These are phyloP conservation scores for Ceratocystiopsis brevicomis DNA, from an alignment of 2,329 filamentous ascomycete genomes.

Conservation along the genomic window DNA sequence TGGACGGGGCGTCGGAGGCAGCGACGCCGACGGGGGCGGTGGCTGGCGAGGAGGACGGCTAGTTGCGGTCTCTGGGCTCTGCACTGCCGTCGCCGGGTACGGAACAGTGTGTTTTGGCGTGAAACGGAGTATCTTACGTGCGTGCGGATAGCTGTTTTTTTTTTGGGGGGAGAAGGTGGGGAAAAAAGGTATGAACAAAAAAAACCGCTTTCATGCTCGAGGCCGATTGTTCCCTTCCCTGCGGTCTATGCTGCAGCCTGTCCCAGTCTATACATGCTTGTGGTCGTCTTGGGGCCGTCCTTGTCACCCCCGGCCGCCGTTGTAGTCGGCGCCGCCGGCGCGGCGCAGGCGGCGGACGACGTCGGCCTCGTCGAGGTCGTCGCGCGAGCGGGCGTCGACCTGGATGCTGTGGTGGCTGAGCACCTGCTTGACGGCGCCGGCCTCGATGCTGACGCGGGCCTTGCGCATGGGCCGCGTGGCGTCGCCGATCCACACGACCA, in stretches of 20 bases:
- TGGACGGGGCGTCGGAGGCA: not conserved
- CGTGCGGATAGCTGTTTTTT: too few species aligned
- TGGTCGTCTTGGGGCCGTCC: not conserved
- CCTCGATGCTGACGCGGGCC: conserved; percentile 48
- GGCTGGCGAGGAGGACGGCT: not conserved
- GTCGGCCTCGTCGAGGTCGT: conserved; percentile 40
- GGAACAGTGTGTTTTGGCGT: too few species aligned
- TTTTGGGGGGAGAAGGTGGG: too few species aligned
- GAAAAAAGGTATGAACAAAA: too few species aligned
- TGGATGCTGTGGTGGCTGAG: conserved; percentile 47
- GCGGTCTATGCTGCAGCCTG: too few species aligned
- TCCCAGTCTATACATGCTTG: too few species aligned
- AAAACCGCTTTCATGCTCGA: too few species aligned
- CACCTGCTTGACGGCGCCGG: conserved; percentile 43
- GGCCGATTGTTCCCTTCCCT: too few species aligned
- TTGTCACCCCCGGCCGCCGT: conserved; percentile 37
- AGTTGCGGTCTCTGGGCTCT: too few species aligned
- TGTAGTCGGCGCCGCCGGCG: conserved; percentile 53
- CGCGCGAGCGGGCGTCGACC: conserved; percentile 39
- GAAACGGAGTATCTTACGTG: too few species aligned
- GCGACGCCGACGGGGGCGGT: not conserved
- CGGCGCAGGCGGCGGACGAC: conserved; percentile 42
- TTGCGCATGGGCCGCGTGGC: conserved; percentile 49
- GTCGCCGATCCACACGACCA: conserved; percentile 51
- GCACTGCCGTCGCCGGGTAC: too few species aligned